Conservation (phyloP, 148 eudicot species). For the Cornus florida region DNA sequence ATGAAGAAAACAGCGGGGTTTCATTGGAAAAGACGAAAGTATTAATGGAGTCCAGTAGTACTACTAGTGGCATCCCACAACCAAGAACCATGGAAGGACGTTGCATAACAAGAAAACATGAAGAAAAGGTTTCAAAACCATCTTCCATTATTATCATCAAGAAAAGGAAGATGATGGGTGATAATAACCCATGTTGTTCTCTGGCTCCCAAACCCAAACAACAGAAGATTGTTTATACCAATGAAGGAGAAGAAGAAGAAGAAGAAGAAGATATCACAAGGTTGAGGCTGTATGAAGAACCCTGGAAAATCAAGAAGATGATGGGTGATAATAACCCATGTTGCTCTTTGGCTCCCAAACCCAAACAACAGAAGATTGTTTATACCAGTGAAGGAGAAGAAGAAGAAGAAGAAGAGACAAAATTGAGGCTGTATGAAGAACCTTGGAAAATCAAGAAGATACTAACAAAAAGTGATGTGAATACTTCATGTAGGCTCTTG, state of each 20-base stretch:
- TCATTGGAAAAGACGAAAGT: too few species aligned
- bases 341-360: too few species aligned
- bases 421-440: neutral
- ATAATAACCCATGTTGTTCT: too few species aligned
- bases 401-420: neutral
- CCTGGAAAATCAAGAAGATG: constrained; percentile 11
- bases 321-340: too few species aligned
- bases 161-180: neutral
- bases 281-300: neutral
- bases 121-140: too few species aligned
- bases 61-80: too few species aligned
- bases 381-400: neutral
- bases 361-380: neutral
- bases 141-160: neutral
- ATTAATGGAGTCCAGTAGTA: too few species aligned
- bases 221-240: too few species aligned
- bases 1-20: too few species aligned
- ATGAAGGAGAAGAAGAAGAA: neutral
- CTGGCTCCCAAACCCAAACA: neutral
- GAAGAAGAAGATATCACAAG: neutral
- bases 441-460: constrained; percentile 13
- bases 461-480: constrained; percentile 2
- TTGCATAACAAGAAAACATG: too few species aligned
- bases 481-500: neutral
- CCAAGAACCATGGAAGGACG: too few species aligned